Base-by-base conservation (phyloP, 768 basidiomycete genomes). In the Coprinellus aureogranulatus region DNA sequence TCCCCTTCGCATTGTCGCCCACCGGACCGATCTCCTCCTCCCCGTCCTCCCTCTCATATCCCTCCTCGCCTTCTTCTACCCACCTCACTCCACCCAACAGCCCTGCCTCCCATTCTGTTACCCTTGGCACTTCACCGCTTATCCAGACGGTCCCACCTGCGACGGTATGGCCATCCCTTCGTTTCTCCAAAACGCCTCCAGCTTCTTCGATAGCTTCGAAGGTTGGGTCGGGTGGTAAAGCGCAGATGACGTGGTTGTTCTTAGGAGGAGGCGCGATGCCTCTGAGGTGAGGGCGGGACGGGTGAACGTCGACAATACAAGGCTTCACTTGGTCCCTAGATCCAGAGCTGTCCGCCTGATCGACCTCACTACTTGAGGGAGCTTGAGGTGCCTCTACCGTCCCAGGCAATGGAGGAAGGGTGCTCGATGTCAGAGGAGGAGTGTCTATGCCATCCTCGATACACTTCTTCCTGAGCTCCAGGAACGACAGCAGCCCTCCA, bases 61-160 rank as follows among this genome's bases (percentile, higher is more conserved):
- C 41, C 18, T 42, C 30, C 26, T 42, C 25, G 68, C 70, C 16
- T 72, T 66, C 20, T 65, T 73, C 64, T 11, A 75, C 69, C 83
- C 88, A 94, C 55, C 85, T 77, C 71, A 85, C 76, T 0, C 79
- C 88, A 2, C 91, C 86, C 22, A 81, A 74, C 52, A 93, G 67
- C 1, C 92, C 92, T 0, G 64, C 67, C 69, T 94, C 92, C 58
- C 77, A 93, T 14, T 78, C 62, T 0, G 87, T 89, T 37, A 85
- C 75, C 46, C 92, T 71, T 10, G 88, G 86, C 53, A 94, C 89
- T 70, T 89, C 87, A 1, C 91, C 91, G 65, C 92, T 93, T 12
- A 93, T 84, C 72, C 83, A 92, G 20, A 92, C 75, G 6, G 82
- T 81, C 4, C 76, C 81, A 9, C 72, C 81, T 2, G 87, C 84